Evolutionary conservation across 176 grass and related monocot genomes (phyloP).

Genomic region (Bothriochloa decipiens): DNA sequence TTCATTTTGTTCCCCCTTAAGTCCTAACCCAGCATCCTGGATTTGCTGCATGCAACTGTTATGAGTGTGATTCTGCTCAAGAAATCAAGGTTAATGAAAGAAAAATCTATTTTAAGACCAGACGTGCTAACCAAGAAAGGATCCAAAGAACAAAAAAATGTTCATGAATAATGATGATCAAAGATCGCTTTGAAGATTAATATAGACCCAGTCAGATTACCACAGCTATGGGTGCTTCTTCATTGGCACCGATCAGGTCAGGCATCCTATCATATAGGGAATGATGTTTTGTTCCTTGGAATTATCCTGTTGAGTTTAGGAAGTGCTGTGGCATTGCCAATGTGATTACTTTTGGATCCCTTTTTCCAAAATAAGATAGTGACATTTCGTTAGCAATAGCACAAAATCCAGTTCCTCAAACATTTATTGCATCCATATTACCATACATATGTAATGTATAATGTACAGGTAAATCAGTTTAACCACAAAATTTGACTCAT

Average conservation of each 20-base stretch:
- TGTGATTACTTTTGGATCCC: not conserved
- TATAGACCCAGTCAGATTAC: not conserved
- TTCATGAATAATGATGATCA: constrained; percentile 10
- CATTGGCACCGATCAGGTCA: constrained; percentile 6
- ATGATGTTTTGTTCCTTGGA: not conserved
- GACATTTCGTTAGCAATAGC: not conserved
- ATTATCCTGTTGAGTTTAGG: constrained; percentile 21
- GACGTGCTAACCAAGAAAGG: constrained; percentile 12
- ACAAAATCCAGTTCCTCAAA: not conserved
- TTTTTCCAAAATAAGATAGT: not conserved
- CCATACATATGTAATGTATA: not conserved
- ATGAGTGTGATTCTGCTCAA: constrained; percentile 4
- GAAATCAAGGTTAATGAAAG: not conserved
- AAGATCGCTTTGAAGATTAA: not conserved
- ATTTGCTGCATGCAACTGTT: not conserved
- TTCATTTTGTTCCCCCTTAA: constrained; percentile 12
- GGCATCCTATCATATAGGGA: not conserved
- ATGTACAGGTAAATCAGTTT: not conserved
- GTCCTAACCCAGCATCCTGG: not conserved
- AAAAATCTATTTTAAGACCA: not conserved
- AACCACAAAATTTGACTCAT: not conserved
- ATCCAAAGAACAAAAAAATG: not conserved
- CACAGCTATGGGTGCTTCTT: not conserved
- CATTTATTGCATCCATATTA: not conserved
- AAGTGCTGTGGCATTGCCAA: not conserved